A percentile compares a stretch with the other conserved stretches of the same genome.
Conservation (phyloP, 805 yeast genomes). For the Groenewaldozyma tartarivorans region DNA sequence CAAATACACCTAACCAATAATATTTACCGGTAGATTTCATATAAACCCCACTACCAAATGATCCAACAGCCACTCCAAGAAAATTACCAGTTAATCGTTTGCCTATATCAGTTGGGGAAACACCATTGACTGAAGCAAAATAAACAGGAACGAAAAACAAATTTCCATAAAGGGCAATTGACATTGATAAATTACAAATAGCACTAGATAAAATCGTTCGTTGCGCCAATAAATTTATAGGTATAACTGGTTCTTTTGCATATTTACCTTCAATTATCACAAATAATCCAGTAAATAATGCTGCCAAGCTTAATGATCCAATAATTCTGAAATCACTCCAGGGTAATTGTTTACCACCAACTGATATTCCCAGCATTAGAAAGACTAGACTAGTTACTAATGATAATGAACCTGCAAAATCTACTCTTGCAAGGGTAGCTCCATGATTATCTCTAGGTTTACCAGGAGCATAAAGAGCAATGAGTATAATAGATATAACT, state of each 20-base stretch:
- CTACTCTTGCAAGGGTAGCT: slow-evolving; percentile 48
- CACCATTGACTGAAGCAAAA: slow-evolving; percentile 43
- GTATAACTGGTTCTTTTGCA: slow-evolving; percentile 59
- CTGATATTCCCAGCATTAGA: slow-evolving; percentile 56
- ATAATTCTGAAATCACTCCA: slow-evolving; percentile 31
- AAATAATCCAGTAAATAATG: slow-evolving; percentile 32
- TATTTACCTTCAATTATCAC: slow-evolving; percentile 40
- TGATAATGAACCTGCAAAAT: slow-evolving; percentile 53
- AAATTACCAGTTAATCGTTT: slow-evolving; percentile 44
- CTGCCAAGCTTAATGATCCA: slow-evolving; percentile 20
- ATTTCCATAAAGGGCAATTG: slow-evolving; percentile 57
- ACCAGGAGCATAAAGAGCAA: slow-evolving; percentile 2
- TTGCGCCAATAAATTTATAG: slow-evolving; percentile 46
- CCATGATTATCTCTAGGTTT: slow-evolving; percentile 27
- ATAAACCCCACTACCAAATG: slow-evolving; percentile 55
- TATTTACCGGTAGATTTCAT: slow-evolving; percentile 64
- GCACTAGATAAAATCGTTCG: slow-evolving; percentile 59
- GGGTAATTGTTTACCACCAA: slow-evolving; percentile 49
- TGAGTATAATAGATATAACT: slow-evolving; percentile 26
- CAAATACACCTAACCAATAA: slow-evolving; percentile 34
- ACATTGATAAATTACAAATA: slow-evolving; percentile 57
- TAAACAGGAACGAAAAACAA: slow-evolving; percentile 66
- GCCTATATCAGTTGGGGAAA: slow-evolving; percentile 50
- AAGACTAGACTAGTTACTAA: slow-evolving; percentile 49
- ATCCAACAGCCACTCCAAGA: slow-evolving; percentile 57